Conservation (phyloP, 805 yeast species). For the Cyberlindnera misumaiensis region DNA sequence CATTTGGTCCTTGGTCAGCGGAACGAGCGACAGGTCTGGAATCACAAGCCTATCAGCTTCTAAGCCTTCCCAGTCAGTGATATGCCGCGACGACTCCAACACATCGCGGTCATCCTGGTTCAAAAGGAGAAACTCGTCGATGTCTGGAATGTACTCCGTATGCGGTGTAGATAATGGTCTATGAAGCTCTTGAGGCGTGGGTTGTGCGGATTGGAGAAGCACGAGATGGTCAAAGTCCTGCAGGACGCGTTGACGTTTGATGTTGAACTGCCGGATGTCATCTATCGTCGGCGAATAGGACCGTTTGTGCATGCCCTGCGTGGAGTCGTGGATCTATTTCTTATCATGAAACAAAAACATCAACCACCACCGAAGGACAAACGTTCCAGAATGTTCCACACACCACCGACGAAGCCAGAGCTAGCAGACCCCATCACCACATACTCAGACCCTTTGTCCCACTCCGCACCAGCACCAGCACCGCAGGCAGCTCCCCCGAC, state of each 20-base stretch:
- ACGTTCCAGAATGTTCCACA: conserved; percentile 8
- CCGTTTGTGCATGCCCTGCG: conserved; percentile 6
- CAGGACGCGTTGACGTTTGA: conserved; percentile 28
- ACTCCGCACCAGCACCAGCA: background rate
- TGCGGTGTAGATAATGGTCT: conserved; percentile 6
- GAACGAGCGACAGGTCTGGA: conserved; percentile 5
- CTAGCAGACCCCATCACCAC: background rate
- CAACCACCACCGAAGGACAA: too few relatives aligned
- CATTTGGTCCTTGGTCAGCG: background rate
- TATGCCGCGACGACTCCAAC: conserved; percentile 11
- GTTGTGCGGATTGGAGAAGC: conserved; percentile 4
- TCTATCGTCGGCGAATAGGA: conserved; percentile 16
- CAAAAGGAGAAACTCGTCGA: conserved; percentile 17
- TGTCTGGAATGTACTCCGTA: conserved; percentile 14
- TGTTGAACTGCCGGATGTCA: conserved; percentile 22
- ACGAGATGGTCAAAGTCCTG: conserved; percentile 27
- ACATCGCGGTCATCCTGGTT: conserved; percentile 20
- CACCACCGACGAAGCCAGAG: conserved; percentile 8
- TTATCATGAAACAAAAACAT: too few relatives aligned
- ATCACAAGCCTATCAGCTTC: conserved; percentile 6
- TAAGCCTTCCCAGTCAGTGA: conserved; percentile 1
- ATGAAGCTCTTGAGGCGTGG: conserved; percentile 3
- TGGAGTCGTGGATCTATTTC: too few relatives aligned
- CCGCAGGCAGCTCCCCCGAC: background rate
- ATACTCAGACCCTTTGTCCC: background rate